These are phyloP conservation scores for Yamadazyma buinensis DNA, from an alignment of 1,139 yeast species.

Conservation along the genomic window DNA sequence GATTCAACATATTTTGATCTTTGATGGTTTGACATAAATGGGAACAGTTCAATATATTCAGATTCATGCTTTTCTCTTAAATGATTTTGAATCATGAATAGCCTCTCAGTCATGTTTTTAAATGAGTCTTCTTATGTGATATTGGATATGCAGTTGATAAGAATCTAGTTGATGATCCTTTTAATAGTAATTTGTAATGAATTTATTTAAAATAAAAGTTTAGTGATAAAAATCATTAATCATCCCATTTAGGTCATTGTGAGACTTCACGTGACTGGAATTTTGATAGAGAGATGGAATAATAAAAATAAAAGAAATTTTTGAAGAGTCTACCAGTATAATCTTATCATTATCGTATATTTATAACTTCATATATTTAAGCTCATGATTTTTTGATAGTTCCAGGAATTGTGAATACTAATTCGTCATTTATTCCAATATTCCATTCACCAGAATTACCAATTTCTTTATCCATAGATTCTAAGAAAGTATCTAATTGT, in stretches of 20 bases:
- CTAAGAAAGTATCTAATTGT: neutral
- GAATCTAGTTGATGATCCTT: too few species aligned
- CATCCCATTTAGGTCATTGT: neutral
- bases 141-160: too few species aligned
- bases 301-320: neutral
- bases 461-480: neutral
- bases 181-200: too few species aligned
- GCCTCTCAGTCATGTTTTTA: slow-evolving; percentile 5
- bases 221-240: too few species aligned
- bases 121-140: too few species aligned
- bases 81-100: slow-evolving; percentile 7
- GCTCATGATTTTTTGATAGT: too few species aligned
- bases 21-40: slow-evolving; percentile 5
- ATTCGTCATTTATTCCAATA: neutral
- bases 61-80: slow-evolving; percentile 3
- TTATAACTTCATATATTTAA: too few species aligned
- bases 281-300: too few species aligned
- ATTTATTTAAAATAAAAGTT: too few species aligned
- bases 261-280: slow-evolving; percentile 6
- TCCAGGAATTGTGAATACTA: too few species aligned
- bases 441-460: neutral
- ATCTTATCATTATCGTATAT: too few species aligned
- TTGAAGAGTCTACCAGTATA: too few species aligned
- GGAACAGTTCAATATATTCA: slow-evolving; percentile 7
- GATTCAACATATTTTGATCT: slow-evolving; percentile 3